Conservation (phyloP, 2,329 filamentous ascomycete genomes). For the Pleurostoma richardsiae region DNA sequence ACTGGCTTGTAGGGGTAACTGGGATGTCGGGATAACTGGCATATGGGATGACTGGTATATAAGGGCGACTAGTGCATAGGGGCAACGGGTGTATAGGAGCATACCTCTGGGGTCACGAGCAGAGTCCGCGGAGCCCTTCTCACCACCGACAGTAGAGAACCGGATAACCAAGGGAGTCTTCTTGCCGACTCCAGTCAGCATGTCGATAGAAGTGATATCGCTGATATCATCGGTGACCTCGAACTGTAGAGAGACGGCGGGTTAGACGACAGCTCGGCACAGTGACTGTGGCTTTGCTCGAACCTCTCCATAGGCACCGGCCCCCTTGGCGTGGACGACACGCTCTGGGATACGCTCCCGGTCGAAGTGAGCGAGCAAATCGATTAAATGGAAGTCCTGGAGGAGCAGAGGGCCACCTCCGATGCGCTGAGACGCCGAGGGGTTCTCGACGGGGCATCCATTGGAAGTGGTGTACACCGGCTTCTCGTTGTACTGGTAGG, state of each 20-base stretch:
- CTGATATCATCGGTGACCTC: constrained; percentile 14
- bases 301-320: constrained; percentile 15
- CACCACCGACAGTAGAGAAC: constrained; percentile 72
- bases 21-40: no score
- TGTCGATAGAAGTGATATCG: constrained; percentile 4
- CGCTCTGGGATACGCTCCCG: constrained; percentile 23
- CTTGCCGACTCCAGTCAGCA: constrained; percentile 10
- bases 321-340: constrained; percentile 18
- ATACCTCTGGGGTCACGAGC: constrained; percentile 70
- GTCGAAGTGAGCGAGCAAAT: constrained; percentile 51
- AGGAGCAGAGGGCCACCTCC: constrained; percentile 50
- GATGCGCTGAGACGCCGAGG: constrained; percentile 40
- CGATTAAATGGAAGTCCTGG: constrained; percentile 62
- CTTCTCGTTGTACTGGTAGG: constrained; percentile 51
- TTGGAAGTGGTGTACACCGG: constrained; percentile 56
- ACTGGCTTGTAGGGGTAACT: no score
- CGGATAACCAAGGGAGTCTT: constrained; percentile 61
- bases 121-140: constrained; percentile 69
- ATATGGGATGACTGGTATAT: no score
- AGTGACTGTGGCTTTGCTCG: background rate
- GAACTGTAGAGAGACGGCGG: constrained; percentile 8
- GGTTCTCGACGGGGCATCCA: constrained; percentile 51
- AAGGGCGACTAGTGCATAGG: no score
- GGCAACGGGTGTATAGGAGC: background rate
- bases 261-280: no score